phyloP scores from a whole-genome alignment of 768 basidiomycete species.

The Tremella fuciformis region DNA sequence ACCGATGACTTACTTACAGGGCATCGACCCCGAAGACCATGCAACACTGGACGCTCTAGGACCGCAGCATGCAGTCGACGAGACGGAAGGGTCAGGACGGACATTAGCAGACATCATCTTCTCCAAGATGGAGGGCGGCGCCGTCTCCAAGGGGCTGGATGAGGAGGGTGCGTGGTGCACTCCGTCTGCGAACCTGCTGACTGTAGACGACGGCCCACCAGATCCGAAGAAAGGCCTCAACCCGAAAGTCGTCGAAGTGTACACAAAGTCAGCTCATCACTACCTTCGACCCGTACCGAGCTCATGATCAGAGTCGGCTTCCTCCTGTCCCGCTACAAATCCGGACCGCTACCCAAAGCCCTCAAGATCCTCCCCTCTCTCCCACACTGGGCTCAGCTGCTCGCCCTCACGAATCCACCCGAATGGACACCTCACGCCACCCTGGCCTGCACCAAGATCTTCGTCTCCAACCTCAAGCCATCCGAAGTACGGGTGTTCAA shows the following conservation, averaged over 20 bases:
- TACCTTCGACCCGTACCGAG: background rate
- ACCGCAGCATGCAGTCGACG: conserved; percentile 15
- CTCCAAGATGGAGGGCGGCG: conserved; percentile 74
- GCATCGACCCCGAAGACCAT: conserved; percentile 88
- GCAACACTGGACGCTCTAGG: conserved; percentile 66
- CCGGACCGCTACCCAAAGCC: conserved; percentile 89
- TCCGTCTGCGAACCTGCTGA: background rate
- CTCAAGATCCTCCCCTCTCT: conserved; percentile 98
- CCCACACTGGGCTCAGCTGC: conserved; percentile 90
- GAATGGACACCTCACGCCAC: conserved; percentile 95
- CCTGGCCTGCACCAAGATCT: conserved; percentile 87
- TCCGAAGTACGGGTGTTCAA: conserved; percentile 88
- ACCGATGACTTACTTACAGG: conserved; percentile 35
- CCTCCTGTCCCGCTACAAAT: conserved; percentile 82
- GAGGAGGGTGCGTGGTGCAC: conserved; percentile 51
- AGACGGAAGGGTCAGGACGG: conserved; percentile 24
- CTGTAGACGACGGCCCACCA: conserved; percentile 52
- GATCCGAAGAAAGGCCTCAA: conserved; percentile 86
- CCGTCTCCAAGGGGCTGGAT: conserved; percentile 54
- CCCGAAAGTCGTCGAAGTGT: conserved; percentile 87
- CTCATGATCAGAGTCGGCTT: conserved; percentile 66
- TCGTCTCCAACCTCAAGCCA: conserved; percentile 95
- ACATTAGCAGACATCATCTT: conserved; percentile 98
- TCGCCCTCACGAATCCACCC: conserved; percentile 87
- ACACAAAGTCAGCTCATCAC: conserved; percentile 69